Percentiles rank a stretch among this genome's conserved stretches.
Evolutionary conservation across 2,329 filamentous ascomycete species (phyloP).

Genomic region (Cercospora zeae-maydis): DNA sequence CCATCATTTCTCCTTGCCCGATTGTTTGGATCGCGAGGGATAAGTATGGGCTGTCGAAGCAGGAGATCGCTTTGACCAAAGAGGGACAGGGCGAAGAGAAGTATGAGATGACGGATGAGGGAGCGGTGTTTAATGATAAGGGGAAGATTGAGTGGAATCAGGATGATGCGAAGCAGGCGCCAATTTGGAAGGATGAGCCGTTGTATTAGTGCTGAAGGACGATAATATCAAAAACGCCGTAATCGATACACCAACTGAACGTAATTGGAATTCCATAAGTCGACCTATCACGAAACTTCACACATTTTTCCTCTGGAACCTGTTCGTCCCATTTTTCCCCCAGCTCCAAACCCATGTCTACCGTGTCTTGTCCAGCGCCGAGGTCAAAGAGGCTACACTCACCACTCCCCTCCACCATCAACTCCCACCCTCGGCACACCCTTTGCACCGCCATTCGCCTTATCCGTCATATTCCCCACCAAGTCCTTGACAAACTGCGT

Average conservation of each 20-base stretch:
- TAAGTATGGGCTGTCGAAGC: constrained; percentile 41
- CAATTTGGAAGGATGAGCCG: constrained; percentile 40
- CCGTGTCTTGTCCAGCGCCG: too few species aligned
- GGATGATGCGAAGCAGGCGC: constrained; percentile 38
- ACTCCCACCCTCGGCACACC: neutral
- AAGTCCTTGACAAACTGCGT: constrained; percentile 9
- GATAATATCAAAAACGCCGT: neutral
- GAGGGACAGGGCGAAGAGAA: constrained; percentile 35
- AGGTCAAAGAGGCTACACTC: too few species aligned
- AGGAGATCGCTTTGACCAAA: constrained; percentile 35
- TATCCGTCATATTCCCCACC: constrained; percentile 11
- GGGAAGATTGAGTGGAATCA: constrained; percentile 44
- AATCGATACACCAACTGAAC: too few species aligned
- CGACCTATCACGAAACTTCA: too few species aligned
- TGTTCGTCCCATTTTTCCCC: too few species aligned
- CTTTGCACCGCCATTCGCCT: neutral
- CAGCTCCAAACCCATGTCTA: too few species aligned
- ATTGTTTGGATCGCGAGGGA: constrained; percentile 46
- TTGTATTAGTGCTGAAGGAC: constrained; percentile 7
- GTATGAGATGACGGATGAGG: constrained; percentile 41
- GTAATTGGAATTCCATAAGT: too few species aligned
- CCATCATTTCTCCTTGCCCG: constrained; percentile 40
- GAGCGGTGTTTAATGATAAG: constrained; percentile 46
- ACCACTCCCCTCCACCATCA: neutral
- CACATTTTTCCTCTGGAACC: too few species aligned